These are phyloP conservation scores for Fusarium concolor DNA, from an alignment of 2,329 filamentous ascomycete species.

Conservation along the genomic window DNA sequence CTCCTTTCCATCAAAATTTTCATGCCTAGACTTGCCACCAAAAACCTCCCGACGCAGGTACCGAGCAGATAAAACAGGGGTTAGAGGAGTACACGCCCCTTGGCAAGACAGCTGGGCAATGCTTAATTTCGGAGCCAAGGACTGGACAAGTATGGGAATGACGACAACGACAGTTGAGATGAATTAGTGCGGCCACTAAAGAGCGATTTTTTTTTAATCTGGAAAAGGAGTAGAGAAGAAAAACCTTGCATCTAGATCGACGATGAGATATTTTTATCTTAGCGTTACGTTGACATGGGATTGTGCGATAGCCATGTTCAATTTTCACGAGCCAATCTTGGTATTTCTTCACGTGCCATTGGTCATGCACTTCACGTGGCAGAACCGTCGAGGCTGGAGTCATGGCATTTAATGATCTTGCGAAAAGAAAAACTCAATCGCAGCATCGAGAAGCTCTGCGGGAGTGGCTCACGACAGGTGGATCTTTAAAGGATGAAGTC, in stretches of 20 bases:
- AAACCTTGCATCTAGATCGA: conserved; percentile 6
- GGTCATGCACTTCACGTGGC: neutral
- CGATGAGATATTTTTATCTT: conserved; percentile 27
- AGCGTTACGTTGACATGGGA: neutral
- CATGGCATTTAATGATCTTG: neutral
- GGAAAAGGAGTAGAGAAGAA: neutral
- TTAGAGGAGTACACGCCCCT: neutral
- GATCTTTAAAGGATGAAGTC: neutral
- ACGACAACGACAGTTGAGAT: neutral
- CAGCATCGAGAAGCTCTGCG: neutral
- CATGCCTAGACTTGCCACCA: neutral
- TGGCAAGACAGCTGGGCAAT: conserved; percentile 27
- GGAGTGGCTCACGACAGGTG: conserved; percentile 9
- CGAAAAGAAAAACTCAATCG: neutral
- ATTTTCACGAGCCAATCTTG: neutral
- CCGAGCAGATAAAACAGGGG: conserved; percentile 1
- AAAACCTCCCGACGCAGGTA: conserved; percentile 20
- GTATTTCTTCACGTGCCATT: neutral
- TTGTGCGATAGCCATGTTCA: neutral
- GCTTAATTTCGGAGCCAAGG: conserved; percentile 30
- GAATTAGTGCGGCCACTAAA: conserved; percentile 16
- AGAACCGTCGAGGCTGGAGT: neutral
- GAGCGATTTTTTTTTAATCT: conserved; percentile 10
- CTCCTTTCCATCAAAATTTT: conserved; percentile 3
- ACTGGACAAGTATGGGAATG: conserved; percentile 2